phyloP scores from a whole-genome alignment of 371 early-diverging fungal species.

The Rhizopus delemar region DNA sequence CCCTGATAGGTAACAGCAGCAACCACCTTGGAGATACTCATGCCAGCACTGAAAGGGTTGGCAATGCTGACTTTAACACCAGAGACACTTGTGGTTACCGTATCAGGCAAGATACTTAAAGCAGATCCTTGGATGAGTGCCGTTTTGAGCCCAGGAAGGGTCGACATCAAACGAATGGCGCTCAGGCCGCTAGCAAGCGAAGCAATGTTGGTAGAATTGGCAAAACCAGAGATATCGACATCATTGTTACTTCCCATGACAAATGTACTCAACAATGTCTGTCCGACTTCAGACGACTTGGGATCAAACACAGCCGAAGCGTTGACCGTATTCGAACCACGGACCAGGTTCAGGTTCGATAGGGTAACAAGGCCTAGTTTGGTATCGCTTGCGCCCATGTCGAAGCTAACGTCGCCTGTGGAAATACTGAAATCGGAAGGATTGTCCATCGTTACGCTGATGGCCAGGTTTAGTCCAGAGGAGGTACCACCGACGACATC shows the following conservation, averaged over 20 bases:
- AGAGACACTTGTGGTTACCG: slow-evolving; percentile 44
- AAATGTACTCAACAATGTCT: slow-evolving; percentile 50
- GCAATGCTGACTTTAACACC: slow-evolving; percentile 50
- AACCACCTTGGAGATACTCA: slow-evolving; percentile 48
- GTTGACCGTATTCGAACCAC: slow-evolving; percentile 44
- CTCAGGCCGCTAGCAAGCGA: slow-evolving; percentile 52
- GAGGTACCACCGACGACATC: slow-evolving; percentile 59
- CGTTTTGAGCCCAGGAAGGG: slow-evolving; percentile 49
- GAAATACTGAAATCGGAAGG: slow-evolving; percentile 58
- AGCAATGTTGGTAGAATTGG: slow-evolving; percentile 44
- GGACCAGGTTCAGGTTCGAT: slow-evolving; percentile 42
- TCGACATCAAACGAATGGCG: slow-evolving; percentile 40
- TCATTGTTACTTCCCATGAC: slow-evolving; percentile 53
- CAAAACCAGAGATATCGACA: slow-evolving; percentile 48
- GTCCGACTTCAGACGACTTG: slow-evolving; percentile 45
- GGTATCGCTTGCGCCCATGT: slow-evolving; percentile 38
- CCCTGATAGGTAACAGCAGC: slow-evolving; percentile 49
- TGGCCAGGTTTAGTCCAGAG: slow-evolving; percentile 46
- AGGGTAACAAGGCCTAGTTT: slow-evolving; percentile 52
- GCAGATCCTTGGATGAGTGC: slow-evolving; percentile 48
- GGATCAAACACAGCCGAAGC: slow-evolving; percentile 53
- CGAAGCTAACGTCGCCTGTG: slow-evolving; percentile 51
- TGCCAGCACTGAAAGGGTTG: slow-evolving; percentile 56
- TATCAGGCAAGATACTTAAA: slow-evolving; percentile 43
- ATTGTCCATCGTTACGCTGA: slow-evolving; percentile 56